Conservation (phyloP, 1,284 basidiomycete species). For the Irpex sp. region DNA sequence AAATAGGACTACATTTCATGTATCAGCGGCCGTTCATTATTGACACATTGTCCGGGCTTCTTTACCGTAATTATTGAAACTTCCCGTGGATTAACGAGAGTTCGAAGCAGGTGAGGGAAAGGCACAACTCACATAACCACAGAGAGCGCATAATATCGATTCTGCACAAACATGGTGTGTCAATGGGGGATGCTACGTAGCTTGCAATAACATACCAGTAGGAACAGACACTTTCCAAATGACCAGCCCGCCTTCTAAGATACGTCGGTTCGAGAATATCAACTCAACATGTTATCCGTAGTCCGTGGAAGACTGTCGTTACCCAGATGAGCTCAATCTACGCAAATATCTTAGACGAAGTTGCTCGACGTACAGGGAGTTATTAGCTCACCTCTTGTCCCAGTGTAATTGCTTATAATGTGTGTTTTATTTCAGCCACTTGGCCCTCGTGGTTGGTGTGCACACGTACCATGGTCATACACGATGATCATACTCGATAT, state of each 20-base stretch:
- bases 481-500: constrained; percentile 46
- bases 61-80: constrained; percentile 51
- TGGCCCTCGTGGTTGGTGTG: too few relatives aligned
- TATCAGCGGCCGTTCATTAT: neutral
- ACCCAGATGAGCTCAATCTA: constrained; percentile 46
- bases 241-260: constrained; percentile 13
- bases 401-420: constrained; percentile 38
- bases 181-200: neutral
- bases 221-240: constrained; percentile 10
- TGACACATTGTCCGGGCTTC: neutral
- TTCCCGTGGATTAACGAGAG: constrained; percentile 16
- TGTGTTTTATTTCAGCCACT: neutral
- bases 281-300: too few relatives aligned
- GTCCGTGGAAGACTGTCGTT: neutral
- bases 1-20: neutral
- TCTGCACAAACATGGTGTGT: constrained; percentile 29
- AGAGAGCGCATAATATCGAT: constrained; percentile 51
- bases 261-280: too few relatives aligned
- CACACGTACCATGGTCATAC: constrained; percentile 45
- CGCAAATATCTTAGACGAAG: neutral
- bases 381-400: constrained; percentile 43
- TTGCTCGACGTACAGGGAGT: neutral
- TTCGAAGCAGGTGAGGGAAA: neutral
- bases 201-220: constrained; percentile 2
- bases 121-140: constrained; percentile 42